Evolutionary conservation across 495 filamentous ascomycete genomes (phyloP).

Genomic region (Aspergillus haitiensis): DNA sequence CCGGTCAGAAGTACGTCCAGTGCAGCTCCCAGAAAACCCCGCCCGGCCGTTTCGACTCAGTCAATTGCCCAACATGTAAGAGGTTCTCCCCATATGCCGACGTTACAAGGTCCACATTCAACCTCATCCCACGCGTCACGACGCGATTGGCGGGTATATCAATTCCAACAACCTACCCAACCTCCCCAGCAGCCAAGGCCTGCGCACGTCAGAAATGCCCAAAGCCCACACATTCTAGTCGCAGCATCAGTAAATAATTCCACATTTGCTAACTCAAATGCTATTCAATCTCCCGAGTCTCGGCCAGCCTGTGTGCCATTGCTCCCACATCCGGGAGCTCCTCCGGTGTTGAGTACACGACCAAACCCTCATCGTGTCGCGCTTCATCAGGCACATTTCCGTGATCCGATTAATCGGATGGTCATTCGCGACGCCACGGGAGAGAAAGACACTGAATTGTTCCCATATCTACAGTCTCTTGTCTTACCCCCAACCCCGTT

Average conservation of each 20-base stretch:
- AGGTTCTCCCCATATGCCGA: background rate
- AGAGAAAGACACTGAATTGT: conserved; percentile 32
- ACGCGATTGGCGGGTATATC: conserved; percentile 4
- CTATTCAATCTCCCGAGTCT: background rate
- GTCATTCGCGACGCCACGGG: conserved; percentile 19
- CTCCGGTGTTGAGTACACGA: conserved; percentile 40
- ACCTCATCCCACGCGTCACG: conserved; percentile 1
- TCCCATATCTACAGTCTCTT: conserved; percentile 50
- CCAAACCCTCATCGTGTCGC: conserved; percentile 46
- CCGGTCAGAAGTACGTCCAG: conserved; percentile 7
- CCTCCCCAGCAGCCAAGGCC: conserved; percentile 1
- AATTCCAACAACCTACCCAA: conserved; percentile 6
- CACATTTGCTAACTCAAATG: background rate
- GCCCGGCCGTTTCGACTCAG: background rate
- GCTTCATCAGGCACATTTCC: conserved; percentile 58
- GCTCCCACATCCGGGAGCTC: conserved; percentile 33
- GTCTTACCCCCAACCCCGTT: conserved; percentile 40
- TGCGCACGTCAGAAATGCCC: background rate
- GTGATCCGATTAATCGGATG: conserved; percentile 53
- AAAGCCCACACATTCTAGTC: background rate
- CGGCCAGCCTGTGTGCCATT: conserved; percentile 18
- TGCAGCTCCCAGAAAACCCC: conserved; percentile 3
- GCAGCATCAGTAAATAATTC: conserved; percentile 1
- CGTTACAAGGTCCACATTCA: background rate
- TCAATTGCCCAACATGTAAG: background rate